Evolutionary conservation across 805 yeast genomes (phyloP).

Genomic region (Millerozyma acaciae): DNA sequence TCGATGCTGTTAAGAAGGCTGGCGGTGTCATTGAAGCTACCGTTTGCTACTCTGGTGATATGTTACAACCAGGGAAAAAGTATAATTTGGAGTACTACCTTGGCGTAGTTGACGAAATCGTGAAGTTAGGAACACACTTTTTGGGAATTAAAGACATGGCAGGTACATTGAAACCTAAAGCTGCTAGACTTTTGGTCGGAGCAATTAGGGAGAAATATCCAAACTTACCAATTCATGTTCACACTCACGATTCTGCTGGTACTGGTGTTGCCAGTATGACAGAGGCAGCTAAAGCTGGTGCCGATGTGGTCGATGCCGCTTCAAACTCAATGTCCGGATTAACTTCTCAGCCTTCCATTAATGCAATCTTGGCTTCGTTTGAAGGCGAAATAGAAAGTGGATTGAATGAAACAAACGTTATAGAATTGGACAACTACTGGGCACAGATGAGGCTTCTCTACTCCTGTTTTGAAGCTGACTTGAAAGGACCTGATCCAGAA

Average conservation of each 20-base stretch:
- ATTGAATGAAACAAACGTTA: constrained; percentile 59
- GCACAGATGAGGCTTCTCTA: constrained; percentile 96
- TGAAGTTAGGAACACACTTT: constrained; percentile 91
- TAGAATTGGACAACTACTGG: constrained; percentile 94
- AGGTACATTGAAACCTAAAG: constrained; percentile 94
- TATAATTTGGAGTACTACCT: constrained; percentile 90
- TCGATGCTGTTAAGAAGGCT: constrained; percentile 95
- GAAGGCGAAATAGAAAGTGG: constrained; percentile 83
- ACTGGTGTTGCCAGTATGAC: constrained; percentile 97
- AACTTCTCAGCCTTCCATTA: constrained; percentile 96
- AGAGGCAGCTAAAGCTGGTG: constrained; percentile 93
- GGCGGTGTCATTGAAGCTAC: constrained; percentile 99
- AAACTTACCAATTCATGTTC: constrained; percentile 94
- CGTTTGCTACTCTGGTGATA: constrained; percentile 97
- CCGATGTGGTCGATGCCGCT: constrained; percentile 97
- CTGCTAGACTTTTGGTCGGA: constrained; percentile 79
- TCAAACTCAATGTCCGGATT: constrained; percentile 96
- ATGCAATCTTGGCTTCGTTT: constrained; percentile 86
- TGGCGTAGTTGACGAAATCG: constrained; percentile 75
- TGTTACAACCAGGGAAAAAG: constrained; percentile 93
- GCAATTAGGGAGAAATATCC: constrained; percentile 85
- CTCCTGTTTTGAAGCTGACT: constrained; percentile 96
- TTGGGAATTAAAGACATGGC: constrained; percentile 99
- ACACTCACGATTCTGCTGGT: constrained; percentile 99
- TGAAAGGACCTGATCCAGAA: constrained; percentile 99